A percentile compares a stretch with the other conserved stretches of the same genome.
Conservation (phyloP, 139 green algal species). For the Coelastrella sp. region DNA sequence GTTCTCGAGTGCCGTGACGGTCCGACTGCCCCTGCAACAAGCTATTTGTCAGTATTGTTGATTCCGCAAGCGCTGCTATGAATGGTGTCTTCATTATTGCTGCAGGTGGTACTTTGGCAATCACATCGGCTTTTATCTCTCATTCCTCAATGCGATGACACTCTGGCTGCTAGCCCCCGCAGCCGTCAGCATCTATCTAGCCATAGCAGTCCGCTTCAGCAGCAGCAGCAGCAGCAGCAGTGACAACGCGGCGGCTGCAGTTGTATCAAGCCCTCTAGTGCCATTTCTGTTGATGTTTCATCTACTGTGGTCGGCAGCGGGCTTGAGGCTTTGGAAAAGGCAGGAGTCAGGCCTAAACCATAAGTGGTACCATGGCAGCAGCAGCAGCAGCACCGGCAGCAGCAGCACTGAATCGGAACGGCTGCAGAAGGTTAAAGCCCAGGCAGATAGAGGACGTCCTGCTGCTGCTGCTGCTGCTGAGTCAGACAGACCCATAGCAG, state of each 20-base stretch:
- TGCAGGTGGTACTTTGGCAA: constrained; percentile 35
- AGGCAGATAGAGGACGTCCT: background rate
- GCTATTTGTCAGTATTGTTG: no score
- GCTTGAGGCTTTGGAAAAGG: constrained; percentile 25
- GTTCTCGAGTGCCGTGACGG: no score
- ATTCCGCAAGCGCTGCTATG: background rate
- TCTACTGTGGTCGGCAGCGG: constrained; percentile 32
- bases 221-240: background rate
- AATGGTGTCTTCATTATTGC: background rate
- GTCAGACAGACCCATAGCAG: background rate
- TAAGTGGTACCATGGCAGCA: background rate
- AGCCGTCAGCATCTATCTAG: background rate
- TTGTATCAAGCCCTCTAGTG: background rate
- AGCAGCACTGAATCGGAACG: background rate
- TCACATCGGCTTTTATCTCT: constrained; percentile 11
- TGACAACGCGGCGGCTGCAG: background rate
- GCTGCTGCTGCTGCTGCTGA: background rate
- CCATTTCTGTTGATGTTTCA: constrained; percentile 26
- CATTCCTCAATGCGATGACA: constrained; percentile 13
- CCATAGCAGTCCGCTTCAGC: background rate
- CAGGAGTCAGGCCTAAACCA: background rate
- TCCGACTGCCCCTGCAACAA: no score
- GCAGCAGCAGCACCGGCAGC: constrained; percentile 10
- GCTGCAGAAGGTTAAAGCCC: background rate
- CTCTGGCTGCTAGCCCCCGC: constrained; percentile 21